Percentiles rank a stretch among this genome's conserved stretches.
phyloP scores from a whole-genome alignment of 257 asterid genomes.

The Nicotiana obtusifolia region DNA sequence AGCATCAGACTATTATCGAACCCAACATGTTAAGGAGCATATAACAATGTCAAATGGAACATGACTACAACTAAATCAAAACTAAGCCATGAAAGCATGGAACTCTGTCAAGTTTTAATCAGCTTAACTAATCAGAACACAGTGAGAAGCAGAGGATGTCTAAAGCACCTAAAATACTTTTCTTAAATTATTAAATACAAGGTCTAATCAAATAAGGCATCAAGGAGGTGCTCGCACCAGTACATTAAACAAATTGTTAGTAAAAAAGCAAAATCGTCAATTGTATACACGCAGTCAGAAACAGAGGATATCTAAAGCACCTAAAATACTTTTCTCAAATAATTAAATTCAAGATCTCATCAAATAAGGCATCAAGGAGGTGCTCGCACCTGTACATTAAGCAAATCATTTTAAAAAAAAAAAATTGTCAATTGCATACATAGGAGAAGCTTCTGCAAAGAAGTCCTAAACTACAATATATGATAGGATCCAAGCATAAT shows the following conservation, averaged over 20 bases:
- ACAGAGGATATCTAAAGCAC: no score
- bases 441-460: background rate
- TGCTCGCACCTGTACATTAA: background rate
- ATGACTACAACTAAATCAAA: background rate
- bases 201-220: background rate
- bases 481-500: background rate
- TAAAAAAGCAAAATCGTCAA: background rate
- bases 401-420: background rate
- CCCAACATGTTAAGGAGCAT: background rate
- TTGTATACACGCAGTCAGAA: background rate
- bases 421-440: background rate
- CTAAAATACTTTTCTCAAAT: no score
- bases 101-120: background rate
- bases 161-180: background rate
- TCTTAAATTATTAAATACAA: background rate
- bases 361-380: background rate
- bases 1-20: background rate
- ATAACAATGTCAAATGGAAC: background rate
- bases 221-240: background rate
- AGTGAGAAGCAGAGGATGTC: background rate
- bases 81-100: background rate
- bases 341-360: background rate
- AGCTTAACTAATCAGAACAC: slow-evolving; percentile 3
- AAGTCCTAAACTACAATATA: background rate
- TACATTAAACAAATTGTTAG: background rate